Conservation (phyloP, 176 grass and related monocot genomes). For the Hyparrhenia diplandra region DNA sequence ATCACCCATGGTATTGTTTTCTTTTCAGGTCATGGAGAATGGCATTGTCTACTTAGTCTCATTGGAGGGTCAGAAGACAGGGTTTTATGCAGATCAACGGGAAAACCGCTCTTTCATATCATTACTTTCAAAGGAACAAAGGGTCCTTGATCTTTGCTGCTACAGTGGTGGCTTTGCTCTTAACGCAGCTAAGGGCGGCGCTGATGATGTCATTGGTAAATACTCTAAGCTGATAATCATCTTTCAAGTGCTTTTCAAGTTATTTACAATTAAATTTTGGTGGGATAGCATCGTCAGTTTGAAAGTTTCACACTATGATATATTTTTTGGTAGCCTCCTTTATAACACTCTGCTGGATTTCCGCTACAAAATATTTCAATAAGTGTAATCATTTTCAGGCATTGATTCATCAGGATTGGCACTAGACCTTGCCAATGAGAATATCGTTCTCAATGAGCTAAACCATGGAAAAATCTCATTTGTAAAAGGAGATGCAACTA, state of each 20-base stretch:
- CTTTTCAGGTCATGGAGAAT: conserved; percentile 77
- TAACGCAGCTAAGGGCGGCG: conserved; percentile 64
- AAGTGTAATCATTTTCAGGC: conserved; percentile 51
- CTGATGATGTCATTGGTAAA: conserved; percentile 84
- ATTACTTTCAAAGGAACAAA: conserved; percentile 58
- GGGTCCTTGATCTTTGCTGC: conserved; percentile 88
- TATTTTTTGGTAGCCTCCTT: neutral
- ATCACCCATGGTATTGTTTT: conserved; percentile 9
- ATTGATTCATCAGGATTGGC: conserved; percentile 86
- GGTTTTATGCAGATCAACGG: conserved; percentile 95
- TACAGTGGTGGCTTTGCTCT: conserved; percentile 90
- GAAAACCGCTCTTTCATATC: conserved; percentile 78
- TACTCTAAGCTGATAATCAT: conserved; percentile 37
- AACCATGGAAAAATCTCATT: conserved; percentile 57
- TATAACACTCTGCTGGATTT: conserved; percentile 14
- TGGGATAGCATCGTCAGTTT: neutral
- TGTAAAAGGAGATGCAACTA: conserved; percentile 76
- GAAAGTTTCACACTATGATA: neutral
- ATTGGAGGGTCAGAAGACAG: conserved; percentile 93
- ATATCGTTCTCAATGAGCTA: conserved; percentile 72
- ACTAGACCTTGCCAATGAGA: conserved; percentile 84
- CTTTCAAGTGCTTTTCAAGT: conserved; percentile 20
- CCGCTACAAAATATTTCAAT: conserved; percentile 2
- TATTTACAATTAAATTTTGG: conserved; percentile 1
- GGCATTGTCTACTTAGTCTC: conserved; percentile 71